Evolutionary conservation across 805 yeast species (phyloP), one percentile per base, ranked within the genome.

Genomic region (Kuraishia capsulata): DNA sequence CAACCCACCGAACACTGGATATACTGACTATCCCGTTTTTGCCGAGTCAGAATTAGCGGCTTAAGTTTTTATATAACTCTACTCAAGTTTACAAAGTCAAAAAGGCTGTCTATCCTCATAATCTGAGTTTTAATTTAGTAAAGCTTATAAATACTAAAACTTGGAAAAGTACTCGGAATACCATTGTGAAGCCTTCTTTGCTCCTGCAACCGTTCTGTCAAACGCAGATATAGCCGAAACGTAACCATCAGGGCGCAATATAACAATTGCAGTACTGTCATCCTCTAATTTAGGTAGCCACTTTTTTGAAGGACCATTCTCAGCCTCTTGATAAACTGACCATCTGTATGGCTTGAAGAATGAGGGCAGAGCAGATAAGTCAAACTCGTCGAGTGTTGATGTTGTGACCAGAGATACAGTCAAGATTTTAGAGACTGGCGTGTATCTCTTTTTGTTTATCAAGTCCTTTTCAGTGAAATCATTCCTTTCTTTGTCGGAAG

Each of bases 231-330:
- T 39, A 18, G 39, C 30, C 20, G 48, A 46, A 36, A 47, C 42
- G 32, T 48, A 50, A 10, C 53, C 53, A 40, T 51, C 55, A 14
- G 55, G 55, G 38, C 53, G 44, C 17, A 45, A 33, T 4, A 49
- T 45, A 14, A 41, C 25, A 35, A 46, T 37, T 14, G 39, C 42
- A n/a, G 35, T 16, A 1, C 9, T 17, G 8, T n/a, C 19, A 10
- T 33, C 26, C 18, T 23, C 14, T n/a, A n/a, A n/a, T 3, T 14
- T 30, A 11, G 17, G 8, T 25, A 39, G 23, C 45, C 45, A 43
- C 35, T 43, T 43, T 10, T 23, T 14, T 3, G n/a, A 17, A 11
- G 42, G 38, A 4, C 39, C 39, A 10, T 31, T 13, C 4, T 20
- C 21, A 5, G 24, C 11, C 23, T 43, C 46, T 4, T 28, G 11